A percentile compares a stretch with the other conserved stretches of the same genome.
Evolutionary conservation across 2,329 filamentous ascomycete species (phyloP).

Genomic region (Elsinoe batatas): DNA sequence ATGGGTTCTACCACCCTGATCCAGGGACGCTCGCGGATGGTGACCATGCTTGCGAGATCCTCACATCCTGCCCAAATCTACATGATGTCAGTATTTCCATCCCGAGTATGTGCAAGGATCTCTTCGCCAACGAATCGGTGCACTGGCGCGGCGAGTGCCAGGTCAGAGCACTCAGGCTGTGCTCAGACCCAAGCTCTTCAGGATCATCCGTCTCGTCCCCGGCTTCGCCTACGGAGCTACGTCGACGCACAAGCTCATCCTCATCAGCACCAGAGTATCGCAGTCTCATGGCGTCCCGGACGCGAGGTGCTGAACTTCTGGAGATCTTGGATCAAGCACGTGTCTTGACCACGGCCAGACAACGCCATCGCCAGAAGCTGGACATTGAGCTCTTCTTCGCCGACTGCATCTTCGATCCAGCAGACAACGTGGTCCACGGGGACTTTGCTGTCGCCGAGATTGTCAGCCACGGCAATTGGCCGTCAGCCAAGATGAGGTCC

Average conservation of each 20-base stretch:
- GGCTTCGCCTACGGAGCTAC: conserved; percentile 14
- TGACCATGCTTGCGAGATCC: conserved; percentile 40
- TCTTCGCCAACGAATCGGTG: conserved; percentile 37
- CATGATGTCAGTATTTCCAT: conserved; percentile 41
- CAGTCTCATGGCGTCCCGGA: conserved; percentile 19
- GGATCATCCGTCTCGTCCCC: conserved; percentile 22
- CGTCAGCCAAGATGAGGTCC: conserved; percentile 27
- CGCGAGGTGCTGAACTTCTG: conserved; percentile 26
- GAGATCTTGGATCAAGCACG: conserved; percentile 34
- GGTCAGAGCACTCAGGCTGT: conserved; percentile 40
- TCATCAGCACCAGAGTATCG: not conserved
- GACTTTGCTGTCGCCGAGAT: conserved; percentile 38
- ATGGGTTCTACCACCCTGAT: conserved; percentile 43
- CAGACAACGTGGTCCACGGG: conserved; percentile 37
- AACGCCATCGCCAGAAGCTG: conserved; percentile 30
- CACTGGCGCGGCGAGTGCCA: conserved; percentile 40
- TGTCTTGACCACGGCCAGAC: conserved; percentile 30
- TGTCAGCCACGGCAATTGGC: conserved; percentile 33
- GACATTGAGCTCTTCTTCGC: conserved; percentile 43
- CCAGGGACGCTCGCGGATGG: conserved; percentile 33
- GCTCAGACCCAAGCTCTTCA: conserved; percentile 25
- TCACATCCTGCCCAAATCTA: conserved; percentile 37
- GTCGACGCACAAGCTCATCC: not conserved
- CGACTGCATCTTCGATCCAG: conserved; percentile 42
- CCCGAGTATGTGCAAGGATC: conserved; percentile 37